These are phyloP conservation scores for Pseudophaeomoniella oleicola DNA, from an alignment of 2,329 filamentous ascomycete genomes.

Conservation along the genomic window DNA sequence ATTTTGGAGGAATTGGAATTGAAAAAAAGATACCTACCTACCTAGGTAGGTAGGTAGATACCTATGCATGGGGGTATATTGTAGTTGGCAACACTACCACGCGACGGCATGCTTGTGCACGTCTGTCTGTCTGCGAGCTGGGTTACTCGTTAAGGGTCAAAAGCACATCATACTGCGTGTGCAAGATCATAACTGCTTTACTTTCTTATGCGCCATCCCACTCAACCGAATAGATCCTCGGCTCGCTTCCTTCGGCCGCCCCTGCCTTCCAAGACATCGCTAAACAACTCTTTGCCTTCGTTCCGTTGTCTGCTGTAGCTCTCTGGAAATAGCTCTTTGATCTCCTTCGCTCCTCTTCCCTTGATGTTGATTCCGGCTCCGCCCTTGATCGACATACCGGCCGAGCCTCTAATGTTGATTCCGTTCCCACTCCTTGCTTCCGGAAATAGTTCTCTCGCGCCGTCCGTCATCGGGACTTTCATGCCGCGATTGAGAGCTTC, in stretches of 20 bases:
- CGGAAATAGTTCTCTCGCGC: slow-evolving; percentile 12
- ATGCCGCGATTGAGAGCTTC: slow-evolving; percentile 35
- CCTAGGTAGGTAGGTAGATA: no score
- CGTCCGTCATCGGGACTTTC: slow-evolving; percentile 34
- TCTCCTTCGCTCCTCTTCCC: slow-evolving; percentile 44
- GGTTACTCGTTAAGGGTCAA: no score
- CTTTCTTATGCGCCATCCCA: background rate
- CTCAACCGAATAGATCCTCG: slow-evolving; percentile 57
- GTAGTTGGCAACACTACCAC: no score
- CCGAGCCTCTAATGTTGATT: slow-evolving; percentile 47
- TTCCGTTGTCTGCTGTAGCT: slow-evolving; percentile 37
- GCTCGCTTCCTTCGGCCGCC: slow-evolving; percentile 43
- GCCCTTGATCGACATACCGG: slow-evolving; percentile 25
- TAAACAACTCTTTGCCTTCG: slow-evolving; percentile 55
- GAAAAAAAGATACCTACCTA: no score
- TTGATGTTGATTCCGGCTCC: slow-evolving; percentile 49
- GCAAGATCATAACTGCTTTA: no score
- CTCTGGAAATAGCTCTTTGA: slow-evolving; percentile 55
- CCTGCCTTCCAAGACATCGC: slow-evolving; percentile 43
- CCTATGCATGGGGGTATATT: no score
- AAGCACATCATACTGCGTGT: no score
- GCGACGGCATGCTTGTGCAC: no score
- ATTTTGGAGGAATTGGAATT: no score
- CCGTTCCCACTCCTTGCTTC: slow-evolving; percentile 17
- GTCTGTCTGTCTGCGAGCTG: no score